phyloP scores from a whole-genome alignment of 345 rosid species.

The Acer yangbiense region DNA sequence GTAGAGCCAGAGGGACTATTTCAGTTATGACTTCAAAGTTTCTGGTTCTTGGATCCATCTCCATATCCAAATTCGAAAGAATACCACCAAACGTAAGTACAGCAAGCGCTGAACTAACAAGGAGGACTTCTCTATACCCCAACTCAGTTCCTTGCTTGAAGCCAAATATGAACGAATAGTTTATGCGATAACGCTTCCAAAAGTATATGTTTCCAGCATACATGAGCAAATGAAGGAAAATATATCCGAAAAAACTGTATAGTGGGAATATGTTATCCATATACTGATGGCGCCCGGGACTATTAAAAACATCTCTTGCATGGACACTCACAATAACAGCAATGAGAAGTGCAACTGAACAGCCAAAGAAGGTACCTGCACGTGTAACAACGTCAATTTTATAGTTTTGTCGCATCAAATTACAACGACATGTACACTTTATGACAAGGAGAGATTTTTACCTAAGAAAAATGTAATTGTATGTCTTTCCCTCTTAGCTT shows the following conservation, averaged over 20 bases:
- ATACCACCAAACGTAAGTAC: conserved; percentile 56
- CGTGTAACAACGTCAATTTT: not conserved
- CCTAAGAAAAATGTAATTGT: conserved; percentile 67
- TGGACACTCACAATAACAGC: conserved; percentile 55
- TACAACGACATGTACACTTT: not conserved
- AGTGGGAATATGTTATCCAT: conserved; percentile 86
- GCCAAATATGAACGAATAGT: conserved; percentile 73
- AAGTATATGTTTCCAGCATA: conserved; percentile 63
- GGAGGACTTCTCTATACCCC: conserved; percentile 67
- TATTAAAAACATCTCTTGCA: conserved; percentile 47
- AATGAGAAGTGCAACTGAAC: conserved; percentile 58
- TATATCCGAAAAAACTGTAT: conserved; percentile 69
- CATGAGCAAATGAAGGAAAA: conserved; percentile 70
- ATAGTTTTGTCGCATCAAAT: not conserved
- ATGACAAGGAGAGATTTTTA: conserved; percentile 18
- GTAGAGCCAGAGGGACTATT: conserved; percentile 60
- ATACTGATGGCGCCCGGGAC: conserved; percentile 45
- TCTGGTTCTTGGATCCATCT: conserved; percentile 68
- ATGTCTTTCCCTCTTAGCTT: conserved; percentile 61
- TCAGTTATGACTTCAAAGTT: conserved; percentile 61
- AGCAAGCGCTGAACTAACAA: conserved; percentile 54
- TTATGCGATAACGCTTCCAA: conserved; percentile 69
- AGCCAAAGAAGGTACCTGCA: conserved; percentile 70
- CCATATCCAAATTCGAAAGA: conserved; percentile 79
- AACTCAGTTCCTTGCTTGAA: conserved; percentile 73